These are phyloP conservation scores for Cronartium ribicola DNA, from an alignment of 1,284 basidiomycete genomes.

Conservation along the genomic window DNA sequence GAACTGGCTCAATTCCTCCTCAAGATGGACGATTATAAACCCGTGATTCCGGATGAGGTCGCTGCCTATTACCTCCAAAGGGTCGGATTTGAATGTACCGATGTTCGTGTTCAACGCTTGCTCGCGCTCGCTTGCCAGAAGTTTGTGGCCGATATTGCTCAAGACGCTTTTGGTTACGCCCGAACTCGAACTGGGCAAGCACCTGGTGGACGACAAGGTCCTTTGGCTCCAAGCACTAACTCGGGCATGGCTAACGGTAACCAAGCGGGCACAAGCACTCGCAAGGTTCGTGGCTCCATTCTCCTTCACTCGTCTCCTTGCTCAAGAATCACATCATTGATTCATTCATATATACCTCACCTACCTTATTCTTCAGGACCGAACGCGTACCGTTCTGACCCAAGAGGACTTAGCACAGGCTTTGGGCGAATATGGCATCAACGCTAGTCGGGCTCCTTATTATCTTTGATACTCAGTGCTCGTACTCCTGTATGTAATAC, in stretches of 20 bases:
- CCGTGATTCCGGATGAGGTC: slow-evolving; percentile 96
- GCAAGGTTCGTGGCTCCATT: slow-evolving; percentile 26
- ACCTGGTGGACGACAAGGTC: slow-evolving; percentile 50
- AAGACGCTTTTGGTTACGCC: slow-evolving; percentile 96
- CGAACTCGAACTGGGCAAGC: slow-evolving; percentile 69
- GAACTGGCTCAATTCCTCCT: slow-evolving; percentile 90
- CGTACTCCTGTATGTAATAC: too few species aligned
- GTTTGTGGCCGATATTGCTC: slow-evolving; percentile 93
- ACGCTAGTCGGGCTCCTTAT: slow-evolving; percentile 84
- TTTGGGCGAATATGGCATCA: slow-evolving; percentile 90
- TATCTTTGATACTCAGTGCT: too few species aligned
- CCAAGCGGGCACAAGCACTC: slow-evolving; percentile 31
- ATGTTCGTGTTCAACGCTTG: slow-evolving; percentile 83
- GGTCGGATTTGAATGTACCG: slow-evolving; percentile 93
- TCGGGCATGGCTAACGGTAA: slow-evolving; percentile 40
- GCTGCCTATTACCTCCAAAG: slow-evolving; percentile 95
- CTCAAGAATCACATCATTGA: background rate
- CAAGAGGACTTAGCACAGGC: slow-evolving; percentile 96
- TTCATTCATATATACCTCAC: background rate
- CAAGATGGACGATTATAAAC: slow-evolving; percentile 94
- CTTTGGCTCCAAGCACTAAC: slow-evolving; percentile 17
- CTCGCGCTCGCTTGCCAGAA: slow-evolving; percentile 95
- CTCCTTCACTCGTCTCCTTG: slow-evolving; percentile 15
- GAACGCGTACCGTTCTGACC: slow-evolving; percentile 89
- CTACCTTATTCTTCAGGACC: slow-evolving; percentile 57